Conservation (phyloP, 1,139 yeast genomes). For the Blastobotrys serpentis region DNA sequence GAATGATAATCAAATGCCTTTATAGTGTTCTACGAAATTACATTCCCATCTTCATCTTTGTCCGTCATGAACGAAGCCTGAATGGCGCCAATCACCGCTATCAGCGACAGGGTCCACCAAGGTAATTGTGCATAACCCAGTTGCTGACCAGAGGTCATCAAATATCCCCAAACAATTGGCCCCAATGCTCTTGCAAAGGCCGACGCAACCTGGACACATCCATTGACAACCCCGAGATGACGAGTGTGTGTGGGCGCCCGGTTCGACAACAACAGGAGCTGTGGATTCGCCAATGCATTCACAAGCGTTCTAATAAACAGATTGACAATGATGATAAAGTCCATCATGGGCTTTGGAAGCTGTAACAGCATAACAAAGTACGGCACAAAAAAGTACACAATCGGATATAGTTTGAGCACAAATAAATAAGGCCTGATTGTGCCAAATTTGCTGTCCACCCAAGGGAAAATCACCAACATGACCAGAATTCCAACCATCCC, state of each 20-base stretch:
- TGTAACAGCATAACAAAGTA: constrained; percentile 46
- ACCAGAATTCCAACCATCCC: constrained; percentile 57
- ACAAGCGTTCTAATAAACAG: constrained; percentile 24
- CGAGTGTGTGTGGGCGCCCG: constrained; percentile 34
- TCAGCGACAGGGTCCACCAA: constrained; percentile 48
- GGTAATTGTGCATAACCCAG: constrained; percentile 48
- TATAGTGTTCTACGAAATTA: background rate
- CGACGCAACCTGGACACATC: constrained; percentile 40
- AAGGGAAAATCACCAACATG: constrained; percentile 54
- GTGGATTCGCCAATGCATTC: constrained; percentile 33
- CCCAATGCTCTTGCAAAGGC: constrained; percentile 59
- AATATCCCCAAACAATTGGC: constrained; percentile 57
- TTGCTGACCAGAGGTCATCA: constrained; percentile 52
- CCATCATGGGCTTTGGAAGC: constrained; percentile 18
- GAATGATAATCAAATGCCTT: background rate
- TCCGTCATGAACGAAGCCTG: constrained; percentile 28
- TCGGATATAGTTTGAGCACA: constrained; percentile 47
- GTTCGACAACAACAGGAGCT: constrained; percentile 34
- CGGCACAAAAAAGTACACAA: constrained; percentile 52
- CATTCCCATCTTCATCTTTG: constrained; percentile 16
- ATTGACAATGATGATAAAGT: constrained; percentile 13
- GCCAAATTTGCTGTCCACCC: constrained; percentile 51
- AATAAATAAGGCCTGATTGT: constrained; percentile 48
- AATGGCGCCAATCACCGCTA: constrained; percentile 28
- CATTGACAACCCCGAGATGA: constrained; percentile 37